phyloP scores from a whole-genome alignment of 2,329 filamentous ascomycete genomes.

The Pseudohalonectria lignicola region DNA sequence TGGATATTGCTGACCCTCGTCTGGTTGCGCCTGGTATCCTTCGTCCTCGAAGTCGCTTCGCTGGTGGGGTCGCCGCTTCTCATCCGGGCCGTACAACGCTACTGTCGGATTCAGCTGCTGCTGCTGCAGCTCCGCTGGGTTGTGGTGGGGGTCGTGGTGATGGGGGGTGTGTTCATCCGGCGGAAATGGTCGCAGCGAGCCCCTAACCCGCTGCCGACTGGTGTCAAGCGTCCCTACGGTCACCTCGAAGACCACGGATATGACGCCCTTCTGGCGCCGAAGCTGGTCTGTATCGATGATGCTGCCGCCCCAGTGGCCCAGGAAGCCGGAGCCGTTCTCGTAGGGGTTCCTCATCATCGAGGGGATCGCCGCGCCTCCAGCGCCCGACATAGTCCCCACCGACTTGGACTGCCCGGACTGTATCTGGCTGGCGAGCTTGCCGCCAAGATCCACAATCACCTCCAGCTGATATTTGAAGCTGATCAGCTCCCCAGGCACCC shows the following conservation, averaged over 20 bases:
- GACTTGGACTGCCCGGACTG: conserved; percentile 47
- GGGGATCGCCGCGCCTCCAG: conserved; percentile 14
- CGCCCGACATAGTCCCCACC: conserved; percentile 18
- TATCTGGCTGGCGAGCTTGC: conserved; percentile 65
- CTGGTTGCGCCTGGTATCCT: not conserved
- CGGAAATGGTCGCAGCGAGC: conserved; percentile 3
- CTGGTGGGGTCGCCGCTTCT: not conserved
- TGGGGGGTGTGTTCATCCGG: not conserved
- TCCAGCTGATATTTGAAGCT: conserved; percentile 92
- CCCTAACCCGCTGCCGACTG: conserved; percentile 34
- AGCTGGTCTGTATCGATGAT: conserved; percentile 84
- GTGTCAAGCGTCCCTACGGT: conserved; percentile 80
- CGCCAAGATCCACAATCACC: conserved; percentile 84
- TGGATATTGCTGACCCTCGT: not conserved
- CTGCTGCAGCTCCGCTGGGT: not conserved
- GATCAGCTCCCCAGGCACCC: conserved; percentile 87
- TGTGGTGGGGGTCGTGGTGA: not conserved
- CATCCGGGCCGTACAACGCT: not conserved
- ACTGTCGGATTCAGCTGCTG: conserved; percentile 4
- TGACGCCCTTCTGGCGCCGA: conserved; percentile 82
- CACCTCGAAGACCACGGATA: conserved; percentile 76
- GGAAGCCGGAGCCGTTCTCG: conserved; percentile 28
- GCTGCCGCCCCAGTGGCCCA: conserved; percentile 48
- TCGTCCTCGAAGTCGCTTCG: not conserved
- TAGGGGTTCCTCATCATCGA: conserved; percentile 16